These are phyloP conservation scores for Boletus speciosus DNA, from an alignment of 768 basidiomycete species.

Conservation along the genomic window DNA sequence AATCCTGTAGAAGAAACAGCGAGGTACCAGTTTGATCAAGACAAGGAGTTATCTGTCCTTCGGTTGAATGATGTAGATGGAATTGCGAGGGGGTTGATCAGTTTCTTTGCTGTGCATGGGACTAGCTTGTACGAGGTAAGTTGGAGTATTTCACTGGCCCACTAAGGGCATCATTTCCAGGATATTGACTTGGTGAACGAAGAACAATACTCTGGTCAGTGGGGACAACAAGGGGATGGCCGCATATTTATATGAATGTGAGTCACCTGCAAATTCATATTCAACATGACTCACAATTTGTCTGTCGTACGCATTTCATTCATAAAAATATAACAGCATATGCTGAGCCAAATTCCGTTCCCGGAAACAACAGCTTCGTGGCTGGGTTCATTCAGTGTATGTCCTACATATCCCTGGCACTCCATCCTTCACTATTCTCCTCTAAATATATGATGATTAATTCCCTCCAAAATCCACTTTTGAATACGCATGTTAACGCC, in stretches of 20 bases:
- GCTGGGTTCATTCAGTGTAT: conserved; percentile 74
- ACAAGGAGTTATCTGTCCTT: conserved; percentile 69
- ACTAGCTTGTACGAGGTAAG: conserved; percentile 73
- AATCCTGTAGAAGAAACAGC: conserved; percentile 71
- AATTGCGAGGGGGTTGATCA: conserved; percentile 60
- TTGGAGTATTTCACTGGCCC: neutral
- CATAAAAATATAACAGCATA: conserved; percentile 39
- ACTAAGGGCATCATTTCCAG: neutral
- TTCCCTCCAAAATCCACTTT: neutral
- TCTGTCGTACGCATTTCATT: neutral
- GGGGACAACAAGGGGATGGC: conserved; percentile 87
- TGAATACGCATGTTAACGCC: neutral
- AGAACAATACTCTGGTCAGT: conserved; percentile 84
- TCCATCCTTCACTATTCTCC: neutral
- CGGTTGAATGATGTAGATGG: conserved; percentile 60
- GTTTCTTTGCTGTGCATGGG: conserved; percentile 77
- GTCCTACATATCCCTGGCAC: conserved; percentile 13
- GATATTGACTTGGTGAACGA: neutral
- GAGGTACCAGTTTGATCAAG: conserved; percentile 65
- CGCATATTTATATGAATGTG: conserved; percentile 73
- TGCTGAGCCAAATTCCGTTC: conserved; percentile 60
- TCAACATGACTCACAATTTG: neutral
- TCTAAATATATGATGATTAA: neutral
- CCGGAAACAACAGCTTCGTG: conserved; percentile 67
- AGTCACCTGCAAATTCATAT: conserved; percentile 10